Conservation (phyloP, 805 yeast species). For the Ogataea ganodermae region DNA sequence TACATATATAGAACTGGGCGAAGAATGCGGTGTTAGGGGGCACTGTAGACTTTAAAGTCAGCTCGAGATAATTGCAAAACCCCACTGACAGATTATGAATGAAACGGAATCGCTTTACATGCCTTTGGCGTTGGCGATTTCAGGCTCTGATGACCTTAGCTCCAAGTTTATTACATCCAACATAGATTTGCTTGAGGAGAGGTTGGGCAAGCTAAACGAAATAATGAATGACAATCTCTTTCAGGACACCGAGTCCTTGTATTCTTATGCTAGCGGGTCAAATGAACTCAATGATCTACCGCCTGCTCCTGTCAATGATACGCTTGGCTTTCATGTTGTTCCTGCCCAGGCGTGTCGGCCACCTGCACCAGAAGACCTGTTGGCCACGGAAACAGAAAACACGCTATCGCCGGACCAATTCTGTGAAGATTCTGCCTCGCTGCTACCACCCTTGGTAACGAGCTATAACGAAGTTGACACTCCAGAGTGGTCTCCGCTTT, state of each 20-base stretch:
- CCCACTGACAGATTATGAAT: background rate
- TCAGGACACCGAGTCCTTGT: background rate
- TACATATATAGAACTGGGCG: background rate
- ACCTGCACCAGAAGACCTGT: slow-evolving; percentile 10
- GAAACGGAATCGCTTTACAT: background rate
- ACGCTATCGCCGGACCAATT: background rate
- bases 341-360: slow-evolving; percentile 30
- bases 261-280: background rate
- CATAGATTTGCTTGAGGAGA: background rate
- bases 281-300: background rate
- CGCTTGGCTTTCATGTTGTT: slow-evolving; percentile 20
- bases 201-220: background rate
- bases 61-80: background rate
- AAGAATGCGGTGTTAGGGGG: background rate
- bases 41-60: background rate
- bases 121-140: background rate
- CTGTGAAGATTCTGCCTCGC: background rate
- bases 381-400: background rate
- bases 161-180: background rate
- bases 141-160: background rate
- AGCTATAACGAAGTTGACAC: background rate
- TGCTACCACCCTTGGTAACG: background rate
- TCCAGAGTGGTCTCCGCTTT: background rate
- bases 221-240: background rate
- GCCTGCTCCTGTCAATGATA: background rate